Percentiles rank a stretch among this genome's conserved stretches.
These are phyloP conservation scores for Sarocladiaceae sp. DNA, from an alignment of 2,329 filamentous ascomycete genomes.

Conservation along the genomic window DNA sequence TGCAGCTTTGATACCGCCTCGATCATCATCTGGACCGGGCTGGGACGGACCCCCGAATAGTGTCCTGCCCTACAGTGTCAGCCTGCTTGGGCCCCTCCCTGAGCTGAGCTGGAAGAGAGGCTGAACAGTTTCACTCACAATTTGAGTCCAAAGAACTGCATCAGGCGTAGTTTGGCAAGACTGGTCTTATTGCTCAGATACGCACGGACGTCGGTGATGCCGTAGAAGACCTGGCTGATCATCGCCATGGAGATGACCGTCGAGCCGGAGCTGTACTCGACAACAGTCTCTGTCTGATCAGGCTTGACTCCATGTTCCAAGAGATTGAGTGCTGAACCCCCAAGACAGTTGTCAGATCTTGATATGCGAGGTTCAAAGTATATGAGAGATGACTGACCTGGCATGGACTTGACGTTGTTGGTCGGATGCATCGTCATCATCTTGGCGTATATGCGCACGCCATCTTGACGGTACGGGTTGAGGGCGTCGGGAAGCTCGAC, in stretches of 20 bases:
- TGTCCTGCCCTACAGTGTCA: too few relatives aligned
- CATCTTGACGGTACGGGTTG: constrained; percentile 11
- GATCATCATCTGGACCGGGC: too few relatives aligned
- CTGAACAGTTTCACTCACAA: constrained; percentile 14
- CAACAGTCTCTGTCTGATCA: constrained; percentile 42
- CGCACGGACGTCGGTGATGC: constrained; percentile 30
- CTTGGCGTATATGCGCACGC: constrained; percentile 23
- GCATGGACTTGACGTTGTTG: constrained; percentile 59
- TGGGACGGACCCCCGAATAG: too few relatives aligned
- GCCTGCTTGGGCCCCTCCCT: too few relatives aligned
- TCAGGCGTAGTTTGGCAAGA: constrained; percentile 13
- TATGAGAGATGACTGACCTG: constrained; percentile 34
- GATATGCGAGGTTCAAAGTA: background rate
- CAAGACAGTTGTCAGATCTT: constrained; percentile 14
- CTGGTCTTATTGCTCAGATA: constrained; percentile 37
- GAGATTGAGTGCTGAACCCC: constrained; percentile 43
- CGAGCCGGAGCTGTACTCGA: constrained; percentile 57
- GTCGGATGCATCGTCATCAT: constrained; percentile 60
- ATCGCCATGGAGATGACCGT: constrained; percentile 51
- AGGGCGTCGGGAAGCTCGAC: constrained; percentile 49
- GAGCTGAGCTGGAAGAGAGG: too few relatives aligned
- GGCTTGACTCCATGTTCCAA: constrained; percentile 33
- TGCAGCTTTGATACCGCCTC: too few relatives aligned
- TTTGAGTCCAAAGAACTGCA: constrained; percentile 16
- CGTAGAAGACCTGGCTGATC: constrained; percentile 14